These are phyloP conservation scores for Tilletia setariae DNA, from an alignment of 1,284 basidiomycete species.

Conservation along the genomic window DNA sequence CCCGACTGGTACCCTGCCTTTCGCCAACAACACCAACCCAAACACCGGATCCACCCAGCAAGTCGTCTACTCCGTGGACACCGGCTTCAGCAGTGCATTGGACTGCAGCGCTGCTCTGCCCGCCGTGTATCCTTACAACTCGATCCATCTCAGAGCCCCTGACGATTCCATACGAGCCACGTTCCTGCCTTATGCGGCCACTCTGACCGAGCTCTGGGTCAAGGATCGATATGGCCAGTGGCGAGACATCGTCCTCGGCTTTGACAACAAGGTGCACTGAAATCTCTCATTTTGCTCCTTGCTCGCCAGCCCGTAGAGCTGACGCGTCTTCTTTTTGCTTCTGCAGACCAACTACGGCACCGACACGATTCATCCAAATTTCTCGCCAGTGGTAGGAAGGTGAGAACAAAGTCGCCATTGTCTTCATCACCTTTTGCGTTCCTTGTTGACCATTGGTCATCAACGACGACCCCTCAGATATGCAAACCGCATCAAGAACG, in stretches of 20 bases:
- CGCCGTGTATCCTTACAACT: slow-evolving; percentile 41
- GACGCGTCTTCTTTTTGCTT: not conserved
- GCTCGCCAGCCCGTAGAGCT: not conserved
- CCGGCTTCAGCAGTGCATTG: slow-evolving; percentile 18
- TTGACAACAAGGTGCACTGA: slow-evolving; percentile 47
- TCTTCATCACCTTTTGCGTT: not conserved
- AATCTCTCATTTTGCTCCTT: not conserved
- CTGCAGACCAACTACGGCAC: slow-evolving; percentile 39
- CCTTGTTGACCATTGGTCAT: too few relatives aligned
- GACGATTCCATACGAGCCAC: slow-evolving; percentile 45
- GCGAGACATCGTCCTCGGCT: slow-evolving; percentile 41
- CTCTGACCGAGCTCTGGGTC: slow-evolving; percentile 46
- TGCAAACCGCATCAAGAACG: slow-evolving; percentile 50
- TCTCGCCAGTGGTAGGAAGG: slow-evolving; percentile 44
- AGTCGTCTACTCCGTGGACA: slow-evolving; percentile 11
- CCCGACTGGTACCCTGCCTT: too few relatives aligned
- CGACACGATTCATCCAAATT: slow-evolving; percentile 47
- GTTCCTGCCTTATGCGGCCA: slow-evolving; percentile 41
- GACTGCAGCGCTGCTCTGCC: slow-evolving; percentile 22
- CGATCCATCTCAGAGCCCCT: slow-evolving; percentile 36
- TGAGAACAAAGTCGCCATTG: not conserved
- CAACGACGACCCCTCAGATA: slow-evolving; percentile 22
- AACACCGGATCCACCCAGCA: not conserved
- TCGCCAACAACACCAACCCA: too few relatives aligned
- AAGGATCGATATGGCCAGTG: slow-evolving; percentile 38